A percentile compares a stretch with the other conserved stretches of the same genome.
These are phyloP conservation scores for Jaltomata sinuosa DNA, from an alignment of 257 asterid species.

Conservation along the genomic window DNA sequence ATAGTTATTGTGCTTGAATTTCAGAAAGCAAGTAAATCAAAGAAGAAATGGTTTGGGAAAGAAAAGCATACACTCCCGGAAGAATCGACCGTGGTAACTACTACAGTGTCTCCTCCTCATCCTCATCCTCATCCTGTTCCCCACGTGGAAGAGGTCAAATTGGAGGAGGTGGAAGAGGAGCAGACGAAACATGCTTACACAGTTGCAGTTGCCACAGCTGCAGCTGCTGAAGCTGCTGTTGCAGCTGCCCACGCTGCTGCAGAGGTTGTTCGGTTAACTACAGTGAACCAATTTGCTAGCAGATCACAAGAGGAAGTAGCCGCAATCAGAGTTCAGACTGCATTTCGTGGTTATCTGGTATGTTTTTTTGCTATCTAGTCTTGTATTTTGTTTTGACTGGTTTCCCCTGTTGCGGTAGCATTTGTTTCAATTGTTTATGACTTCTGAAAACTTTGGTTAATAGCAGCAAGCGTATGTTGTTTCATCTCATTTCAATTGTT, in stretches of 20 bases:
- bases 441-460: background rate
- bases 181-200: slow-evolving; percentile 54
- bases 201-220: slow-evolving; percentile 65
- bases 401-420: background rate
- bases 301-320: slow-evolving; percentile 76
- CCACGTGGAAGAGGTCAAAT: slow-evolving; percentile 42
- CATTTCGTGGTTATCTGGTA: slow-evolving; percentile 90
- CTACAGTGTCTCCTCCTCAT: slow-evolving; percentile 34
- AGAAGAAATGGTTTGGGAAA: slow-evolving; percentile 35
- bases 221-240: slow-evolving; percentile 69
- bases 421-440: background rate
- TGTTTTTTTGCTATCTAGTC: background rate
- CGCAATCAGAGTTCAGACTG: slow-evolving; percentile 75
- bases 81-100: slow-evolving; percentile 24
- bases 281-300: slow-evolving; percentile 36
- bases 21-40: slow-evolving; percentile 44
- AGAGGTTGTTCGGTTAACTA: slow-evolving; percentile 45
- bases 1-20: background rate
- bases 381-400: background rate
- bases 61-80: slow-evolving; percentile 37
- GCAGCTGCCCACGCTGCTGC: slow-evolving; percentile 74
- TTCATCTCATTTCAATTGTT: background rate
- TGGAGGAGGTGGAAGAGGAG: slow-evolving; percentile 51
- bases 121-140: slow-evolving; percentile 36
- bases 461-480: background rate